Conservation (phyloP, 257 asterid species). For the Vinca minor region DNA sequence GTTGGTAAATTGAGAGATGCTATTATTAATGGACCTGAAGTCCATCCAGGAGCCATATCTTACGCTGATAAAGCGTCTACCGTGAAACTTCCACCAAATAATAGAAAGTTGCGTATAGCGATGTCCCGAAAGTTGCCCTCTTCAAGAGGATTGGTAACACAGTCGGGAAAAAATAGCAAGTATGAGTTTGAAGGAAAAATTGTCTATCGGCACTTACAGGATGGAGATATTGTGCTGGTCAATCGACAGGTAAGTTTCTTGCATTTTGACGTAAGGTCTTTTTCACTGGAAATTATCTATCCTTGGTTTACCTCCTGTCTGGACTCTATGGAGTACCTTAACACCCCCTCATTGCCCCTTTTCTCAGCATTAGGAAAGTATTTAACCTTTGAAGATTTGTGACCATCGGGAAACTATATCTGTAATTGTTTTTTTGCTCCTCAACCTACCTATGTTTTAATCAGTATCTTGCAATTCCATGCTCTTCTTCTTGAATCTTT, state of each 20-base stretch:
- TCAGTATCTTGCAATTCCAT: not conserved
- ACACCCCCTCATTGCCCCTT: too few species aligned
- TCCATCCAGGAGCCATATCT: slow-evolving; percentile 77
- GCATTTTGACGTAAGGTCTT: not conserved
- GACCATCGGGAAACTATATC: too few species aligned
- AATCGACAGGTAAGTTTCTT: slow-evolving; percentile 71
- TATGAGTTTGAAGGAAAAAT: slow-evolving; percentile 77
- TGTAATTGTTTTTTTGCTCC: not conserved
- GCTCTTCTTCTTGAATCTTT: not conserved
- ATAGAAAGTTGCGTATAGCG: slow-evolving; percentile 47
- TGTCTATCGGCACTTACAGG: slow-evolving; percentile 85
- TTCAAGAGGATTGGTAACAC: slow-evolving; percentile 60
- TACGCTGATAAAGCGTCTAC: slow-evolving; percentile 62
- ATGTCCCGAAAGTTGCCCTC: slow-evolving; percentile 78
- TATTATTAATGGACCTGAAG: slow-evolving; percentile 75
- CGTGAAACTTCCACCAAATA: slow-evolving; percentile 34
- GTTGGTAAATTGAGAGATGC: slow-evolving; percentile 69
- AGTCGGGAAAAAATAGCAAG: slow-evolving; percentile 51
- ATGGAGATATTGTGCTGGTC: slow-evolving; percentile 96
- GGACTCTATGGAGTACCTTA: not conserved
- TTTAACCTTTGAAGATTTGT: too few species aligned
- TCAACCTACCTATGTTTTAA: not conserved
- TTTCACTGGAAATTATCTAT: too few species aligned
- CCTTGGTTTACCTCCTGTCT: not conserved
- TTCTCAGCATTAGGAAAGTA: too few species aligned